Base-by-base conservation (phyloP, 148 eudicot genomes). In the Rhododendron henanense region DNA sequence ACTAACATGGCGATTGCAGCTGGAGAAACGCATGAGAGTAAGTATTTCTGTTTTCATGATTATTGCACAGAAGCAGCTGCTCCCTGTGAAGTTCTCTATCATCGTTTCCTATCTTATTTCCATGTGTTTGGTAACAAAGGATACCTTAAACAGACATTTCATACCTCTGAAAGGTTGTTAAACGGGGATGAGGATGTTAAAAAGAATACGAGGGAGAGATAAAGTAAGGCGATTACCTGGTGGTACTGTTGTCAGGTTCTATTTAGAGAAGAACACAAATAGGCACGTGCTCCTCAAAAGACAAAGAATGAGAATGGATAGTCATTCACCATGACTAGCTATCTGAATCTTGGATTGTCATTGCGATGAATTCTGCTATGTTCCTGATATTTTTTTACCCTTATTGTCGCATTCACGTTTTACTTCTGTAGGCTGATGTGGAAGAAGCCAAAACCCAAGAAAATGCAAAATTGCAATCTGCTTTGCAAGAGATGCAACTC, bases 11-110 rank as follows among this genome's bases (percentile, higher is more conserved):
- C 93, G 98, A 80, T 88, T 97, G 57, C 98, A 97, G 91, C 91
- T 97, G 87, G 99, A 97, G 94, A 97, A 97, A 88, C 99, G 99
- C 82, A 94, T 95, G 89, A 93, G 98, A 90, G 99, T 97, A 69
- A 89, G 96, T 91, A 25, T 5, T 44, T 67, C 45, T 21, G 31
- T 10, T 6, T 19, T 73, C 47, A 31, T 10, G 25, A 48, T 71
- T 25, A 23, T 67, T 3, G 78, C 10, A 39, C 31, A 16, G 7
- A 67, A 15, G 50, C n/a, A 41, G 45, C 55, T 67, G 55, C n/a
- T 65, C 47, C 31, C 28, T 35, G 55, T 63, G 35, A 11, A 44
- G 51, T 63, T 25, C 73, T n/a, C 73, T 65, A n/a, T n/a, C 33
- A 73, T 73, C 1, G 44, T 73, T 73, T 31, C 41, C 37, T 73